Evolutionary conservation across 2,329 filamentous ascomycete genomes (phyloP), one percentile per base, ranked within the genome.

Genomic region (Pseudogymnoascus sp.): DNA sequence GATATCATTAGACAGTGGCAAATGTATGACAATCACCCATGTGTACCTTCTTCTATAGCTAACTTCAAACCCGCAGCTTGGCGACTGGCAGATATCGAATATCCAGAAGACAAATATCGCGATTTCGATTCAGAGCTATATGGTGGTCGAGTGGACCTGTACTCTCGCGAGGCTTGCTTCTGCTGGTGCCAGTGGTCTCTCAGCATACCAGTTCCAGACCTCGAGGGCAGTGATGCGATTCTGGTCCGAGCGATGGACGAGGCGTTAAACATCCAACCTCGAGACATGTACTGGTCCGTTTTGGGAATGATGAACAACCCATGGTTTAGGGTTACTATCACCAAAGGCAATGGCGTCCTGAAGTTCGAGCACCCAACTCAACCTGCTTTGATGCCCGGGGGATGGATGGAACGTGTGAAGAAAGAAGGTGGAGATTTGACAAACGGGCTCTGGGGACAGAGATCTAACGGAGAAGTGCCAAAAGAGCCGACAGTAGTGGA

Each of bases 281-380:
- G 90, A 65, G 92, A 97, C 70, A 94, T 96, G 90, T 96, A 96
- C 76, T 97, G 92, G 92, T 92, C 86, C 64, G 91, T 96, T 2
- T 77, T 96, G 39, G 92, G 92, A 0, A 97, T 97, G 92, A 96
- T 97, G 92, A 96, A 96, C 75, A 96, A 96, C 69, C 90, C 91
- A 0, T 97, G 92, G 92, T 97, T 89, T 73, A 82, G 92, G 4
- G 83, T 97, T 0, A 84, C 86, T 1, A 89, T 97, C 62, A 83
- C 85, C 61, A 86, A 86, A 62, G 86, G 92, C 64, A 80, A 79
- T 0, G 78, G 83, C 14, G 74, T 71, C 6, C 75, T 96, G 43
- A 81, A 84, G 5, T 97, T 97, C 68, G 92, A 96, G 73, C 92
- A 97, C 69, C 92, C 92, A 0, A 95, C 91, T 2, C 88, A 92